These are phyloP conservation scores for Euphorbia tirucalli DNA, from an alignment of 345 rosid genomes.

Conservation along the genomic window DNA sequence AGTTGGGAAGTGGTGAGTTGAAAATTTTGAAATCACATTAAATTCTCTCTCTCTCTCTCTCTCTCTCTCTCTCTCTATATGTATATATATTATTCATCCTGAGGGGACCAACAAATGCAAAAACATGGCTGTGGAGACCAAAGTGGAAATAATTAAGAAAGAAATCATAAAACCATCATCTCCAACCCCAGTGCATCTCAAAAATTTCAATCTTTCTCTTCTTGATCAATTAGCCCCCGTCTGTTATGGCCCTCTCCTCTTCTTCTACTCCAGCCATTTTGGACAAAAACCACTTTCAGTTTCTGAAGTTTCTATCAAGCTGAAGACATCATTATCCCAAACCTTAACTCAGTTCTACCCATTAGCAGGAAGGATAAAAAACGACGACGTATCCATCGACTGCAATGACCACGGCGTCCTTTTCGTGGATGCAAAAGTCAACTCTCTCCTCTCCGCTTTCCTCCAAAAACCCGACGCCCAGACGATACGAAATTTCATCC, in stretches of 20 bases:
- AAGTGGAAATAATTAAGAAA: not conserved
- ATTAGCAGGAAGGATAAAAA: slow-evolving; percentile 21
- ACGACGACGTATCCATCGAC: slow-evolving; percentile 12
- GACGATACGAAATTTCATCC: slow-evolving; percentile 29
- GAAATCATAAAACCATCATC: slow-evolving; percentile 20
- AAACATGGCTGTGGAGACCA: not conserved
- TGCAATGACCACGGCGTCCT: slow-evolving; percentile 42
- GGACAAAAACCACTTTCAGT: too few relatives aligned
- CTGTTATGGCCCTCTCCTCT: slow-evolving; percentile 6
- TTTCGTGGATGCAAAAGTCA: slow-evolving; percentile 36
- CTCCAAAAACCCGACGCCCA: slow-evolving; percentile 25
- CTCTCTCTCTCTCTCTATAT: too few relatives aligned
- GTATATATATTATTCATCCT: too few relatives aligned
- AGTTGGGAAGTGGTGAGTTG: not conserved
- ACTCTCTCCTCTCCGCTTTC: slow-evolving; percentile 27
- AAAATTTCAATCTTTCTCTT: slow-evolving; percentile 19
- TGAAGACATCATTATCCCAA: slow-evolving; percentile 44
- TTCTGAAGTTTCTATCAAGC: slow-evolving; percentile 1
- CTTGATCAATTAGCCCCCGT: slow-evolving; percentile 21
- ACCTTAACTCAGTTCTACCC: slow-evolving; percentile 44
- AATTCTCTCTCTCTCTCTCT: not conserved
- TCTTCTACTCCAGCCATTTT: slow-evolving; percentile 19
- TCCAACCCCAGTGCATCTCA: slow-evolving; percentile 14
- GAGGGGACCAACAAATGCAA: too few relatives aligned
- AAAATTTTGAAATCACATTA: not conserved